Conservation (phyloP, 2,329 filamentous ascomycete genomes). For the Claviceps pazoutovae region DNA sequence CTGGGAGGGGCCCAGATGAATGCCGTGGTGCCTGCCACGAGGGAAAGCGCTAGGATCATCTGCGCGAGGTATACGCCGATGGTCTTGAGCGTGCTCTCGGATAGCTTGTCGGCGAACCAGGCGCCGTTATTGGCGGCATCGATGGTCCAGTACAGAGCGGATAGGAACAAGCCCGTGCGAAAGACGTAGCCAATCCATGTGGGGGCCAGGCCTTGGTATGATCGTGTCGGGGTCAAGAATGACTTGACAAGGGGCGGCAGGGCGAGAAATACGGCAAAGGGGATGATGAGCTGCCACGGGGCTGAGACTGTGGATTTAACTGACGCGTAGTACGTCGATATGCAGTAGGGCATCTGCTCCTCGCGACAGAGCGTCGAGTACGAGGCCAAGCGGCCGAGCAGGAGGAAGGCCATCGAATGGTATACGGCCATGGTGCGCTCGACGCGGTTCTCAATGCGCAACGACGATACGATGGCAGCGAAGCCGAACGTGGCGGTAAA, state of each 20-base stretch:
- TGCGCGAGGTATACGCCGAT: slow-evolving; percentile 68
- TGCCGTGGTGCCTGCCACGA: slow-evolving; percentile 72
- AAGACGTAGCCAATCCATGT: slow-evolving; percentile 74
- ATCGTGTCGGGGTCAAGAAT: slow-evolving; percentile 69
- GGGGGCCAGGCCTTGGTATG: slow-evolving; percentile 74
- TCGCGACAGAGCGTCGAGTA: slow-evolving; percentile 88
- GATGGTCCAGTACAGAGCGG: slow-evolving; percentile 73
- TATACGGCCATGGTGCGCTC: slow-evolving; percentile 68
- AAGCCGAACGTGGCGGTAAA: slow-evolving; percentile 81
- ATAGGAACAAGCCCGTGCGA: slow-evolving; percentile 59
- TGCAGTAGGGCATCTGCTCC: slow-evolving; percentile 96
- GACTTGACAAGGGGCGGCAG: slow-evolving; percentile 65
- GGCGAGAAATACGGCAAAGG: slow-evolving; percentile 56
- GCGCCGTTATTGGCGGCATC: slow-evolving; percentile 78
- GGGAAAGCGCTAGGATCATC: slow-evolving; percentile 60
- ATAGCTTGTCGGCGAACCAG: slow-evolving; percentile 49
- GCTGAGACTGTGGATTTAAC: slow-evolving; percentile 84
- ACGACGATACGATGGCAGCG: slow-evolving; percentile 57
- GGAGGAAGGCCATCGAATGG: slow-evolving; percentile 71
- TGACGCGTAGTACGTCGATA: slow-evolving; percentile 90
- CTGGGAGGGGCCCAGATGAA: slow-evolving; percentile 80
- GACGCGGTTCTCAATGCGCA: slow-evolving; percentile 51
- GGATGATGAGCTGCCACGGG: slow-evolving; percentile 73
- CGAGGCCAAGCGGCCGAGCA: slow-evolving; percentile 67
- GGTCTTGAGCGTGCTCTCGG: slow-evolving; percentile 54